Evolutionary conservation across 129 eudicot species (phyloP).

Genomic region (Flaveria bidentis): DNA sequence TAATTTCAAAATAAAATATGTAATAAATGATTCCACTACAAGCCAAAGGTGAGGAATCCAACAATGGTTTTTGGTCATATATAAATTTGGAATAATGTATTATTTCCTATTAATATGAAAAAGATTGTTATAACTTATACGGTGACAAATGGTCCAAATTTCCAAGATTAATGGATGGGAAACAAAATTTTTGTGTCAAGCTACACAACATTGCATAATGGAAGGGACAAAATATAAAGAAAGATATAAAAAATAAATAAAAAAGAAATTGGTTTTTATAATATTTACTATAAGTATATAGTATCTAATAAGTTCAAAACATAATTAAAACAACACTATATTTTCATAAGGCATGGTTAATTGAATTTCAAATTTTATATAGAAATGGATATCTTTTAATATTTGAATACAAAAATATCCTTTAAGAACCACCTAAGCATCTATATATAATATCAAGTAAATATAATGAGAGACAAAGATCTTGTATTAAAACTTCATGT

Average conservation of each 20-base stretch:
- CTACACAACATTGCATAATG: neutral
- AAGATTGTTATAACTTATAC: slow-evolving; percentile 3
- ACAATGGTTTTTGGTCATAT: neutral
- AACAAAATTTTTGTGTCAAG: neutral
- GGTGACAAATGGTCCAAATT: slow-evolving; percentile 6
- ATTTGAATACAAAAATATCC: too few relatives aligned
- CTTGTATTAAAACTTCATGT: too few relatives aligned
- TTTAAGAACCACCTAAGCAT: too few relatives aligned
- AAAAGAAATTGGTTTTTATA: neutral
- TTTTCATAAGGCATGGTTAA: too few relatives aligned
- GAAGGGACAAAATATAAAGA: neutral
- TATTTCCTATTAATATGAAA: neutral
- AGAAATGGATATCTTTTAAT: too few relatives aligned
- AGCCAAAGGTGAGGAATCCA: slow-evolving; percentile 9
- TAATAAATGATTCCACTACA: neutral
- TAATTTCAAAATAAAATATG: neutral
- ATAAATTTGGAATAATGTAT: neutral
- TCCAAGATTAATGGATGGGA: slow-evolving; percentile 10
- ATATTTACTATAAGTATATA: neutral
- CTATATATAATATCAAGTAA: too few relatives aligned
- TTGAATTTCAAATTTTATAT: too few relatives aligned
- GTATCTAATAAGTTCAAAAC: too few relatives aligned
- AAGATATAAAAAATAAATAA: neutral
- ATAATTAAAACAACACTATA: too few relatives aligned
- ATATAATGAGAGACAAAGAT: too few relatives aligned